phyloP scores from a whole-genome alignment of 2,329 filamentous ascomycete species.

The Xylariomycetidae sp. region DNA sequence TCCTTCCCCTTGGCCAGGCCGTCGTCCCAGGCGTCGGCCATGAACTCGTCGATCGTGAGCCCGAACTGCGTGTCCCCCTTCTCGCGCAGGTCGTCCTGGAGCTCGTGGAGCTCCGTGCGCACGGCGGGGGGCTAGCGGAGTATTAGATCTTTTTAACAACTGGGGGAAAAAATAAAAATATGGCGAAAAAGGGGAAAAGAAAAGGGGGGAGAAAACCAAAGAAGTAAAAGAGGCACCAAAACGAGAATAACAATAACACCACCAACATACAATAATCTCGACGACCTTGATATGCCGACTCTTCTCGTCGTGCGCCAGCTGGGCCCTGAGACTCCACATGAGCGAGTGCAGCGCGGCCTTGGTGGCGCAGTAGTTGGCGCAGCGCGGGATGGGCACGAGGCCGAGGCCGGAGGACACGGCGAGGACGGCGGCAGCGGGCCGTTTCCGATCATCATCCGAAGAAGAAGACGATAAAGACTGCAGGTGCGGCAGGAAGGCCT shows the following conservation, averaged over 20 bases:
- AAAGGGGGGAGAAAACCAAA: no score
- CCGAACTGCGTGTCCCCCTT: conserved; percentile 29
- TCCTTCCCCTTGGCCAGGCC: conserved; percentile 36
- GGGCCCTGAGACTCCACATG: conserved; percentile 37
- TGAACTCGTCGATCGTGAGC: conserved; percentile 36
- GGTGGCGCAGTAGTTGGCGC: conserved; percentile 48
- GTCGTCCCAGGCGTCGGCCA: conserved; percentile 38
- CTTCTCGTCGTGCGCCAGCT: conserved; percentile 28
- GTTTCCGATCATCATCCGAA: no score
- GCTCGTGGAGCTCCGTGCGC: conserved; percentile 44
- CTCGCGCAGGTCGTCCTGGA: conserved; percentile 30
- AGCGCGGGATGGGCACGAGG: conserved; percentile 40
- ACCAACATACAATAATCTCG: no score
- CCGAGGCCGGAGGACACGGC: conserved; percentile 39
- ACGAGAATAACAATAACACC: no score
- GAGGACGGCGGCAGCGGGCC: conserved; percentile 21
- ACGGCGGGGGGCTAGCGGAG: conserved; percentile 43
- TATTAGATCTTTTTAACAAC: no score
- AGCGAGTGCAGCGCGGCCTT: conserved; percentile 50
- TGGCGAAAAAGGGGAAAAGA: no score
- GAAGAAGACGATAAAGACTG: no score
- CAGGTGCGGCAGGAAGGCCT: conserved; percentile 42
- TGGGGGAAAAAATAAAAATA: no score
- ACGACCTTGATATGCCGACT: conserved; percentile 34
- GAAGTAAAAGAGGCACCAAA: no score